Evolutionary conservation across 1,284 basidiomycete species (phyloP).

Genomic region (Rhizopogon parksii): DNA sequence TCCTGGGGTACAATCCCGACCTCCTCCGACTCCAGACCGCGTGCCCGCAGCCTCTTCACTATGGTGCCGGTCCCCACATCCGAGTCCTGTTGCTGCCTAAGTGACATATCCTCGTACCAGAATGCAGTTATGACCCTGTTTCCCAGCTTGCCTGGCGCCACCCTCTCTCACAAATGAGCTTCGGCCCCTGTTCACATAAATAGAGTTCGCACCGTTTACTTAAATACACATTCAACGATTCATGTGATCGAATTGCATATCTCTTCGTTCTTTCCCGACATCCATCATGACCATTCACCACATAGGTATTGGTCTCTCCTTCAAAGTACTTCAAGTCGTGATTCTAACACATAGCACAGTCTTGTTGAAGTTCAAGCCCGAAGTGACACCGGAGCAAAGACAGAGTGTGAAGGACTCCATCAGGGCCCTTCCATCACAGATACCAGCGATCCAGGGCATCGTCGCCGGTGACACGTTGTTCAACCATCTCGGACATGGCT

Average conservation of each 20-base stretch:
- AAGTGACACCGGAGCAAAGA: conserved; percentile 5
- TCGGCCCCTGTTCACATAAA: not conserved
- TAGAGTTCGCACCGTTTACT: not conserved
- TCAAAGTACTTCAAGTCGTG: not conserved
- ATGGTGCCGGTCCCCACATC: too few relatives aligned
- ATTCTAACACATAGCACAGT: conserved; percentile 10
- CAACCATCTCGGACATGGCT: conserved; percentile 18
- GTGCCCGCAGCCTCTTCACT: too few relatives aligned
- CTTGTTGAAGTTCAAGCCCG: conserved; percentile 19
- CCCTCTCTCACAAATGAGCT: too few relatives aligned
- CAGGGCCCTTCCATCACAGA: conserved; percentile 9
- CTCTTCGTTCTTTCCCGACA: not conserved
- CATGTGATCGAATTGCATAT: not conserved
- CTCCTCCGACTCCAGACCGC: not conserved
- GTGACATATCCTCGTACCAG: too few relatives aligned
- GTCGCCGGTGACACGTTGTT: conserved; percentile 14
- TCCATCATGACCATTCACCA: conserved; percentile 20
- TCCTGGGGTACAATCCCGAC: conserved; percentile 12
- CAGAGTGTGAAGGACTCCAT: conserved; percentile 9
- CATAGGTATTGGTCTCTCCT: conserved; percentile 10
- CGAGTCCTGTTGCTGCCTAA: too few relatives aligned
- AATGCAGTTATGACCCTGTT: too few relatives aligned
- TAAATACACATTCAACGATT: not conserved
- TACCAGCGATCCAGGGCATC: conserved; percentile 15
- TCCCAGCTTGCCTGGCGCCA: too few relatives aligned